phyloP scores from a whole-genome alignment of 208 protist genomes.

The Trypanosoma boissoni region DNA sequence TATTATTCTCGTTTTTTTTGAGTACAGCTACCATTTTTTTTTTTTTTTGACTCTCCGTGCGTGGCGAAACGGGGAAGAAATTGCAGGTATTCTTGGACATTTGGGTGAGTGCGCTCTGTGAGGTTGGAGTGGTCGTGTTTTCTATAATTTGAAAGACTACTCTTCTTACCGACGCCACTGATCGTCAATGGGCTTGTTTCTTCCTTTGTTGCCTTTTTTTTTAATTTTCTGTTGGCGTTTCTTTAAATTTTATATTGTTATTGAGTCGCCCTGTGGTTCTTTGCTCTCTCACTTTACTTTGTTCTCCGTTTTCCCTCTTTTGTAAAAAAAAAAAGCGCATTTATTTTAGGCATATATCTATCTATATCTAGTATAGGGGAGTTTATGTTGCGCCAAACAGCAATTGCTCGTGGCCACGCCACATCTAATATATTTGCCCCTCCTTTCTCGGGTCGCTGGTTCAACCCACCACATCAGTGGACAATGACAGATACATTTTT shows the following conservation, averaged over 20 bases:
- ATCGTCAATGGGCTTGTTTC: no score
- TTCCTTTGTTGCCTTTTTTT: slow-evolving; percentile 18
- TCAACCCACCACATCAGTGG: slow-evolving; percentile 91
- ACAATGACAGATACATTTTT: slow-evolving; percentile 89
- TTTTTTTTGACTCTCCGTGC: slow-evolving; percentile 5
- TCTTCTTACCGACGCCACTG: no score
- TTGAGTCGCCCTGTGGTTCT: slow-evolving; percentile 10
- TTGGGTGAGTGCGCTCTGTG: no score
- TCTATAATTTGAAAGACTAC: no score
- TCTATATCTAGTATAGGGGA: background rate
- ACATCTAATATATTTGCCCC: slow-evolving; percentile 89
- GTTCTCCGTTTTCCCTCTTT: background rate
- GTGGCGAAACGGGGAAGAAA: no score
- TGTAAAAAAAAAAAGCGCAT: no score
- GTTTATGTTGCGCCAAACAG: slow-evolving; percentile 72
- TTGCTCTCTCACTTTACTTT: slow-evolving; percentile 1
- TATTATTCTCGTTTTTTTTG: slow-evolving; percentile 11
- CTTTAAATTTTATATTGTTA: no score
- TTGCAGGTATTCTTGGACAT: no score
- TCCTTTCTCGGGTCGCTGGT: slow-evolving; percentile 86
- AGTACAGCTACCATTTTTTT: slow-evolving; percentile 10
- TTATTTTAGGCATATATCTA: background rate
- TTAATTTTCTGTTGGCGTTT: no score
- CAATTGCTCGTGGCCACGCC: slow-evolving; percentile 63
- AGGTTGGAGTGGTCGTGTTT: no score